Evolutionary conservation across 2,329 filamentous ascomycete species (phyloP).

Genomic region (Mariannaea elegans): DNA sequence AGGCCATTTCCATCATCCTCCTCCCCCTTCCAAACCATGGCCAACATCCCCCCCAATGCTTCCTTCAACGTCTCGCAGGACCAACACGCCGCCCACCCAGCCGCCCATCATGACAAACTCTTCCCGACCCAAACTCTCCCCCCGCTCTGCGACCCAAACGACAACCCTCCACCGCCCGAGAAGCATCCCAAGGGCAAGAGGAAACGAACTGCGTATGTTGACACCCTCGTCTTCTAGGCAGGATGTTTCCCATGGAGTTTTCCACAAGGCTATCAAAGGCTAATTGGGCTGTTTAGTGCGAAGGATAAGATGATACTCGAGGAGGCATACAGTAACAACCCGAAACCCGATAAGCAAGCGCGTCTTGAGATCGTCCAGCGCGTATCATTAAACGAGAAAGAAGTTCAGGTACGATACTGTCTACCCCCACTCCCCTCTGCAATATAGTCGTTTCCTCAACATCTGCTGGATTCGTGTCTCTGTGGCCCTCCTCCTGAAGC

Average conservation of each 20-base stretch:
- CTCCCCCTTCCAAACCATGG: constrained; percentile 38
- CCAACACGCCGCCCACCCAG: constrained; percentile 35
- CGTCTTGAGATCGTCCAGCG: constrained; percentile 84
- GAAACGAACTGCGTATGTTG: constrained; percentile 68
- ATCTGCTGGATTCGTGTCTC: not conserved
- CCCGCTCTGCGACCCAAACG: constrained; percentile 32
- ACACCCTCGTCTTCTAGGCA: not conserved
- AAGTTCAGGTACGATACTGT: constrained; percentile 80
- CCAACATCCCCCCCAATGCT: constrained; percentile 31
- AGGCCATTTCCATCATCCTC: constrained; percentile 35
- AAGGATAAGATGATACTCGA: constrained; percentile 92
- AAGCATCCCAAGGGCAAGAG: constrained; percentile 68
- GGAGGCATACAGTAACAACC: constrained; percentile 82
- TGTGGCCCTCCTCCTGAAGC: constrained; percentile 9
- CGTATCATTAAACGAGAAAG: constrained; percentile 91
- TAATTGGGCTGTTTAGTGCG: constrained; percentile 61
- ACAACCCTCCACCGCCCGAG: constrained; percentile 38
- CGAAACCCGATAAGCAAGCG: constrained; percentile 90
- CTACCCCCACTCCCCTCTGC: not conserved
- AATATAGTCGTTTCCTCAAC: not conserved
- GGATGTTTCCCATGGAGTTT: not conserved
- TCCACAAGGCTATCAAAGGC: constrained; percentile 31
- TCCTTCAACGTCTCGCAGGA: constrained; percentile 35
- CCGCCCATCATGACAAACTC: constrained; percentile 36
- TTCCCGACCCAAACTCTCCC: constrained; percentile 34